Conservation (phyloP, 352 stramenopile species). For the Blastocystis sp. region DNA sequence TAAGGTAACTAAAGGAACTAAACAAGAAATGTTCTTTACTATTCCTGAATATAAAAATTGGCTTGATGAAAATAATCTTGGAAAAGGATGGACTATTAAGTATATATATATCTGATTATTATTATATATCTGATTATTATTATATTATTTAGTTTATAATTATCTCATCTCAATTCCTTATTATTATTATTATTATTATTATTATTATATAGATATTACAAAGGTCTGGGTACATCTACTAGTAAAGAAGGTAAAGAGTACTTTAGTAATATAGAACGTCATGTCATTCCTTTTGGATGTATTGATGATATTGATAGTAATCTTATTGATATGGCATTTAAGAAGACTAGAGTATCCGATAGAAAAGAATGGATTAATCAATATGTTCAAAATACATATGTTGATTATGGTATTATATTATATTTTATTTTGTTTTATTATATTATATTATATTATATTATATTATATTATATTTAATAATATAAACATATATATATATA, state of each 20-base stretch:
- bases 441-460: too few species aligned
- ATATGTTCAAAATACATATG: constrained; percentile 60
- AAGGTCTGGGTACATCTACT: constrained; percentile 93
- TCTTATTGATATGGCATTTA: constrained; percentile 87
- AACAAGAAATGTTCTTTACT: constrained; percentile 77
- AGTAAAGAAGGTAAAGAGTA: constrained; percentile 84
- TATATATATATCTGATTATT: not conserved
- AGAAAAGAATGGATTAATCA: constrained; percentile 78
- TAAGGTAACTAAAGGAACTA: constrained; percentile 69
- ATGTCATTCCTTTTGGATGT: constrained; percentile 68
- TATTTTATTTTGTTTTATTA: not conserved
- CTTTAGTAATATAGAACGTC: constrained; percentile 72
- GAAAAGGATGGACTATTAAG: constrained; percentile 80
- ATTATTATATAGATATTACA: constrained; percentile 67
- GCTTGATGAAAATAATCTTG: constrained; percentile 60
- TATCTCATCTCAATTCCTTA: too few species aligned
- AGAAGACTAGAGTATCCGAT: constrained; percentile 77
- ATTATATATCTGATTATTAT: not conserved
- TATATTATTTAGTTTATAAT: constrained; percentile 74
- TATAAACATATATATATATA: too few species aligned
- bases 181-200: not conserved
- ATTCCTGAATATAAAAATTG: constrained; percentile 83
- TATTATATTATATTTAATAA: too few species aligned
- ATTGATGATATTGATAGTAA: constrained; percentile 46
- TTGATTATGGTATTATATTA: constrained; percentile 56